Base-by-base conservation (phyloP, 148 eudicot species). In the Fagopyrum esculentum region DNA sequence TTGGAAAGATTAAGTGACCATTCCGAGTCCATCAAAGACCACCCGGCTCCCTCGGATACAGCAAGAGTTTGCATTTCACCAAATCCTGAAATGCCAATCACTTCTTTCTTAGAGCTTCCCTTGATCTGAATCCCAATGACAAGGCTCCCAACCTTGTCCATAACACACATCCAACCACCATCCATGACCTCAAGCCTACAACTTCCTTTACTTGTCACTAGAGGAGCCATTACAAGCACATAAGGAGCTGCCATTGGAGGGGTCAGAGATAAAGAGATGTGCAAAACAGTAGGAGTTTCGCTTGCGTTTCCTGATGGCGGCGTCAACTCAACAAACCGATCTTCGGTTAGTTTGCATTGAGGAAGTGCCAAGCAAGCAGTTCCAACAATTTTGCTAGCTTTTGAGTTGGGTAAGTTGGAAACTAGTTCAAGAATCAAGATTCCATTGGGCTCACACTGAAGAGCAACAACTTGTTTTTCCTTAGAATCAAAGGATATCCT, bases 391-490 rank as follows among this genome's bases (percentile, higher is more conserved):
- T 61, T 59, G 56, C 22, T 22, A 11, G 12, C 66, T 12, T 70
- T 63, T 13, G 44, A 35, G 45, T 12, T 77, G 55, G n/a, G 6
- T 66, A 11, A 66, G 19, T 43, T 43, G 45, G 71, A 66, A 15
- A 77, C 45, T 16, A 77, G 76, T 66, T 73, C 80, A 50, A 78
- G 19, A 19, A 64, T 15, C 54, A 78, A 54, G 45, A 63, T 8
- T 15, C 45, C 80, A 35, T 57, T 73, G 52, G 80, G 54, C 17
- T 78, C 80, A 52, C 76, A 73, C 2, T 73, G 77, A 55, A 78
- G 73, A 56, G 12, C 56, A 50, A 57, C 76, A 50, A 43, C 77
- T 29, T 73, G 77, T 44, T 64, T 78, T 45, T 48, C 57, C 43
- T 47, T 68, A 35, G 63, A 48, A 16, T 63, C 48, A 30, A 76